Evolutionary conservation across 2,329 filamentous ascomycete genomes (phyloP).

Genomic region (Talaromyces sp.): DNA sequence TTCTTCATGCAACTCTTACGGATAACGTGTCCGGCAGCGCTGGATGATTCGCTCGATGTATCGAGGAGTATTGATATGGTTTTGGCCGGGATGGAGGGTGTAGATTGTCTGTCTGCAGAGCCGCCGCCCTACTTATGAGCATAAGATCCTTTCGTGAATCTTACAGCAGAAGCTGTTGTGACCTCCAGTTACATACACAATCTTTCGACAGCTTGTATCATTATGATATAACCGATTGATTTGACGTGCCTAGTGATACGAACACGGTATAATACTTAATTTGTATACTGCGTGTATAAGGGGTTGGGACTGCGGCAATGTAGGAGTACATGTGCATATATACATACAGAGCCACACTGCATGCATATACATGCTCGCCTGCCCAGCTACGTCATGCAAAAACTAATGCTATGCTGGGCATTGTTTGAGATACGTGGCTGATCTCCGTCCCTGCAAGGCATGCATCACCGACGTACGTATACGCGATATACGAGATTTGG

Average conservation of each 20-base stretch:
- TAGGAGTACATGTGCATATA: background rate
- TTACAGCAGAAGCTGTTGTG: too few relatives aligned
- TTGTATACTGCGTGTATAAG: background rate
- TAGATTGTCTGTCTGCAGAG: background rate
- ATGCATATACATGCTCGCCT: background rate
- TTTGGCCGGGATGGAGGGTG: conserved; percentile 18
- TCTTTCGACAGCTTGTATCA: background rate
- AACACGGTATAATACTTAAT: background rate
- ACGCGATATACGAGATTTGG: background rate
- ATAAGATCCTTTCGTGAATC: too few relatives aligned
- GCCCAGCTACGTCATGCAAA: background rate
- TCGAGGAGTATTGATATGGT: conserved; percentile 19
- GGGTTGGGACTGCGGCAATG: background rate
- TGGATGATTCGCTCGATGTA: conserved; percentile 17
- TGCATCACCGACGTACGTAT: background rate
- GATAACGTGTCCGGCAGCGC: conserved; percentile 19
- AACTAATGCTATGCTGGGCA: background rate
- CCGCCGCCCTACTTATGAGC: too few relatives aligned
- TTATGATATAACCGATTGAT: background rate
- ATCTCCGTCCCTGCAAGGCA: background rate
- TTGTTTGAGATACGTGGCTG: conserved; percentile 1
- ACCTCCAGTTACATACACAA: too few relatives aligned
- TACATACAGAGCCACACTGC: background rate
- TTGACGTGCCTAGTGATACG: too few relatives aligned
- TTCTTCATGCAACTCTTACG: conserved; percentile 23